Percentiles rank a stretch among this genome's conserved stretches.
phyloP scores from a whole-genome alignment of 164 flowering plant genomes.

The Aristolochia californica region DNA sequence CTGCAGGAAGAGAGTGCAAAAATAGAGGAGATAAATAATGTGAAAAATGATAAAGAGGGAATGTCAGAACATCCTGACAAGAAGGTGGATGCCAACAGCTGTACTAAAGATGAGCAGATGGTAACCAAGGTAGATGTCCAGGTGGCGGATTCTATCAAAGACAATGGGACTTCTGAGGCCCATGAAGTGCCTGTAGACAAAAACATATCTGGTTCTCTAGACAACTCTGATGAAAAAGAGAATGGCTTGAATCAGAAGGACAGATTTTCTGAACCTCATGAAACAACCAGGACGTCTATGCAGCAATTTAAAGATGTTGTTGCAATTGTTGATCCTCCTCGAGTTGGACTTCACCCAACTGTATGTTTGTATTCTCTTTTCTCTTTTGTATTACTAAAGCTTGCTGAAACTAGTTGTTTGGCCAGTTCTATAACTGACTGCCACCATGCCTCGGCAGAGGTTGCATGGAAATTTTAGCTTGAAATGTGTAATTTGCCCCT shows the following conservation, averaged over 20 bases:
- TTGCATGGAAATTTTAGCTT: too few species aligned
- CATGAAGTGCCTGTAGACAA: slow-evolving; percentile 20
- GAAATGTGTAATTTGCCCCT: too few species aligned
- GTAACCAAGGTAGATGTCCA: too few species aligned
- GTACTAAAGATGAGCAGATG: too few species aligned
- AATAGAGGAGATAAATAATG: slow-evolving; percentile 12
- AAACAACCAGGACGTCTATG: slow-evolving; percentile 4
- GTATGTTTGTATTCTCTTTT: slow-evolving; percentile 31
- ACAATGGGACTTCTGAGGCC: slow-evolving; percentile 6
- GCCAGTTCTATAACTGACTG: too few species aligned
- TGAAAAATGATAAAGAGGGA: slow-evolving; percentile 11
- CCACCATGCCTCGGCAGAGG: too few species aligned
- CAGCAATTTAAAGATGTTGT: slow-evolving; percentile 56
- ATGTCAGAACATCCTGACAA: slow-evolving; percentile 1
- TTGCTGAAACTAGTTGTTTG: background rate
- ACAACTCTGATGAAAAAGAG: slow-evolving; percentile 13
- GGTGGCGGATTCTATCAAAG: background rate
- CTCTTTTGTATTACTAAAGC: background rate
- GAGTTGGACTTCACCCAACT: slow-evolving; percentile 86
- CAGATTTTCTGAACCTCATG: slow-evolving; percentile 19
- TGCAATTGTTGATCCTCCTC: slow-evolving; percentile 94
- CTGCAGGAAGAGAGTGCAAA: slow-evolving; percentile 22
- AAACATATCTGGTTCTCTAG: slow-evolving; percentile 5
- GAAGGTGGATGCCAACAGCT: background rate
- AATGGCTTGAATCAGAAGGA: slow-evolving; percentile 10